Evolutionary conservation across 768 basidiomycete species (phyloP).

Genomic region (Kwoniella mangroviensis): DNA sequence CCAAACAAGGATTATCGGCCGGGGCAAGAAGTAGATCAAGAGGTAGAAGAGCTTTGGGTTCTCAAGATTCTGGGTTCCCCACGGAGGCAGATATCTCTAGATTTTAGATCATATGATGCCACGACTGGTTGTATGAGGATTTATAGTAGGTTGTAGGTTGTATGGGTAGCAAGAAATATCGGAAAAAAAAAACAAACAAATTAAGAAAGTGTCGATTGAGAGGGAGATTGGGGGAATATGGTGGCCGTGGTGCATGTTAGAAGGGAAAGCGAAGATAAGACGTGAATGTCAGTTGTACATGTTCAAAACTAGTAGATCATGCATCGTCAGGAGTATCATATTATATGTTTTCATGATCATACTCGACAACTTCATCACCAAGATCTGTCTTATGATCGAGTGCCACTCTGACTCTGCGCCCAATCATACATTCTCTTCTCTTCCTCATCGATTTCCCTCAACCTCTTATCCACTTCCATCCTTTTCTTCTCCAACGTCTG

Average conservation of each 20-base stretch:
- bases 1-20: constrained; percentile 63
- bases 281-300: too few species aligned
- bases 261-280: too few species aligned
- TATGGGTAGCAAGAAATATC: background rate
- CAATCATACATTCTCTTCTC: constrained; percentile 40
- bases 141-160: background rate
- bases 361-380: too few species aligned
- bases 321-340: background rate
- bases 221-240: background rate
- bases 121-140: background rate
- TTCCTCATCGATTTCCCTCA: constrained; percentile 42
- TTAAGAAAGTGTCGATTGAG: background rate
- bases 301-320: background rate
- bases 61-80: constrained; percentile 17
- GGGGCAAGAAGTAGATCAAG: constrained; percentile 64
- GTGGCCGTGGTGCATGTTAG: too few species aligned
- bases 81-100: constrained; percentile 12
- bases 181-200: background rate
- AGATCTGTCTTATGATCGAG: background rate
- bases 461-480: constrained; percentile 63
- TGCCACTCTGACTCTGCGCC: constrained; percentile 7
- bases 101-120: background rate
- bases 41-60: constrained; percentile 60
- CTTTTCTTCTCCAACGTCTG: constrained; percentile 66
- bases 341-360: background rate